phyloP scores from a whole-genome alignment of 2,329 filamentous ascomycete genomes.

The Penicillium decumbens region DNA sequence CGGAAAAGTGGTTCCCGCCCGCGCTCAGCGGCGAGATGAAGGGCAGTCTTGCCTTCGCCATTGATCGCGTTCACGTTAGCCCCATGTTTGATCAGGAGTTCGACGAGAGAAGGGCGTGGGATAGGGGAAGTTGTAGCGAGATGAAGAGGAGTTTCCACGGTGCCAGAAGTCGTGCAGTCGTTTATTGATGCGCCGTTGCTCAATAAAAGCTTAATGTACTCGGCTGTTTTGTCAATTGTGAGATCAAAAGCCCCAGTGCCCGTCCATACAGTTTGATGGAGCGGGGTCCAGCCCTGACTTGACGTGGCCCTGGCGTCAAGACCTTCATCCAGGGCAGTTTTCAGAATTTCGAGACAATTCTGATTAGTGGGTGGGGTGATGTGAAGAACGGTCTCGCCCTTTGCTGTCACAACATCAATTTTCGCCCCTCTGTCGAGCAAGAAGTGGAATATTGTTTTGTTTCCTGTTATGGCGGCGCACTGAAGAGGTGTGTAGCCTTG shows the following conservation, averaged over 20 bases:
- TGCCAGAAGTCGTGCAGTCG: slow-evolving; percentile 4
- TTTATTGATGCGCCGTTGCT: slow-evolving; percentile 24
- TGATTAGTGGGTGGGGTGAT: slow-evolving; percentile 24
- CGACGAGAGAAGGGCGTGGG: slow-evolving; percentile 17
- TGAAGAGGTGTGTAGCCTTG: slow-evolving; percentile 31
- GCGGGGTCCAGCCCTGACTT: slow-evolving; percentile 13
- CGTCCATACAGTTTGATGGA: slow-evolving; percentile 23
- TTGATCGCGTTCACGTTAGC: slow-evolving; percentile 18
- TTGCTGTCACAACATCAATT: slow-evolving; percentile 23
- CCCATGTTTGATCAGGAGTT: slow-evolving; percentile 22
- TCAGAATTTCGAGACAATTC: slow-evolving; percentile 27
- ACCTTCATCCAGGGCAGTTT: slow-evolving; percentile 8
- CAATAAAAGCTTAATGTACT: slow-evolving; percentile 24
- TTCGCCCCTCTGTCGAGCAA: slow-evolving; percentile 25
- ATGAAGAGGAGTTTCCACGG: slow-evolving; percentile 26
- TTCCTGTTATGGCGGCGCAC: slow-evolving; percentile 26
- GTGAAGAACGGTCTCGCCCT: slow-evolving; percentile 29
- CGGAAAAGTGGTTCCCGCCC: slow-evolving; percentile 25
- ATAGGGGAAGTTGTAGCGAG: slow-evolving; percentile 21
- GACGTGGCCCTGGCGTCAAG: slow-evolving; percentile 16
- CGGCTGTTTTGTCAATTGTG: slow-evolving; percentile 17
- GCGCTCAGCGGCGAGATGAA: slow-evolving; percentile 27
- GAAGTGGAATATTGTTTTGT: slow-evolving; percentile 26
- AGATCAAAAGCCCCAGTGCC: slow-evolving; percentile 19
- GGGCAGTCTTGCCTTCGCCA: slow-evolving; percentile 20